Base-by-base conservation (phyloP, 352 stramenopile species). In the Globisporangium cederbergense region DNA sequence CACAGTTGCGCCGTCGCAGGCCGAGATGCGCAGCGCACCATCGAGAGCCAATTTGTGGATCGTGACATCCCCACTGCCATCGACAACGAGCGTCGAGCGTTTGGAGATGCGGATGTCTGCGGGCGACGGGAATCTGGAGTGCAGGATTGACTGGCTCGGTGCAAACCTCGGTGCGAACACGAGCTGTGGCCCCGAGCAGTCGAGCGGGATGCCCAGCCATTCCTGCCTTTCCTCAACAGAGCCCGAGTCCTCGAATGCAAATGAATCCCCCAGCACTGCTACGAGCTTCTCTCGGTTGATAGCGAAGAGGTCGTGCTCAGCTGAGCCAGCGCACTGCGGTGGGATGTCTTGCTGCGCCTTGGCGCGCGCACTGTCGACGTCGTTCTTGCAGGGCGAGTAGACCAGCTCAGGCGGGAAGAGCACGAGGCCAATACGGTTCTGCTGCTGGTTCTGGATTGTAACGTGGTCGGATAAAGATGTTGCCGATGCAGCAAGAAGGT, bases 371-470 rank as follows among this genome's bases (percentile, higher is more conserved):
- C 76, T 89, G 10, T 58, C 69, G 14, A 73, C 74, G 58, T 91
- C 81, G 42, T 91, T 91, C 66, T 91, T 91, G 67, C 77, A 90
- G 2, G 81, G 81, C 10, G 81, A 89, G 57, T 90, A 90, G n/a
- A 90, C 81, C 4, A 91, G 64, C 6, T 62, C 67, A 28, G 83
- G 65, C 6, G 77, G 77, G 58, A 90, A 91, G 46, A 79, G 70
- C 50, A 91, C 67, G 22, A 87, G 64, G 3, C 82, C 80, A 11
- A 81, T 76, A 0, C 67, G 55, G 20, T 58, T 62, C 6, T 65
- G 57, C 57, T 58, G 52, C n/a, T 20, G 32, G 52, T 32, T 58
- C 32, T 58, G 13, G n/a, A 20, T 28, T 11, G n/a, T 14, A 8
- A n/a, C n/a, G 9, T 30, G 9, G 25, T 20, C 51, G 22, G 51